Evolutionary conservation across 768 basidiomycete species (phyloP).

Genomic region (Tylopilus vinaceipallidus): DNA sequence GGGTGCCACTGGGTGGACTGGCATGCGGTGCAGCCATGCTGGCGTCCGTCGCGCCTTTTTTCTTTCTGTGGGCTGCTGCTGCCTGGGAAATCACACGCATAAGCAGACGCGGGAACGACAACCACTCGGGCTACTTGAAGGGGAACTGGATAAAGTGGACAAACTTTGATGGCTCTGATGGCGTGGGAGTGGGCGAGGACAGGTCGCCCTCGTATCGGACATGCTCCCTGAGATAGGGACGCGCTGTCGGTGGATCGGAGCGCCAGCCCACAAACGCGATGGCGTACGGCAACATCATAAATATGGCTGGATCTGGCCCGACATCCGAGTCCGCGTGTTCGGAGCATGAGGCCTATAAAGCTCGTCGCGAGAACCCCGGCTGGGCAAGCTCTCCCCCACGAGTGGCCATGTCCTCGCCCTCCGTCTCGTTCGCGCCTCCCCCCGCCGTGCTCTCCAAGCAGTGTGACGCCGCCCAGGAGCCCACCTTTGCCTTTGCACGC

Average conservation of each 20-base stretch:
- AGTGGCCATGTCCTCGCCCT: constrained; percentile 6
- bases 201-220: background rate
- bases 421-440: constrained; percentile 25
- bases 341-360: background rate
- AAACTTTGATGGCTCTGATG: background rate
- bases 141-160: background rate
- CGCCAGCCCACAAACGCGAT: background rate
- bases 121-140: too few relatives aligned
- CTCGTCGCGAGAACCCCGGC: too few relatives aligned
- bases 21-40: too few relatives aligned
- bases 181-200: background rate
- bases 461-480: constrained; percentile 6
- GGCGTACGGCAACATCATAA: too few relatives aligned
- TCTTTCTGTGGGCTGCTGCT: background rate
- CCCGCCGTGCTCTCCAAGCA: constrained; percentile 16
- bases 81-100: too few relatives aligned
- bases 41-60: too few relatives aligned
- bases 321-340: too few relatives aligned
- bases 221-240: background rate
- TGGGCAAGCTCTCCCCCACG: background rate
- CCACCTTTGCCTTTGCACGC: constrained; percentile 38
- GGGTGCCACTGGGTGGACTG: too few relatives aligned
- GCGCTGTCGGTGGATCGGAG: background rate
- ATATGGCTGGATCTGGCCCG: background rate
- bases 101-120: background rate